Evolutionary conservation across 2,329 filamentous ascomycete species (phyloP), one percentile per base, ranked within the genome.

Genomic region (Pseudogymnoascus sp.): DNA sequence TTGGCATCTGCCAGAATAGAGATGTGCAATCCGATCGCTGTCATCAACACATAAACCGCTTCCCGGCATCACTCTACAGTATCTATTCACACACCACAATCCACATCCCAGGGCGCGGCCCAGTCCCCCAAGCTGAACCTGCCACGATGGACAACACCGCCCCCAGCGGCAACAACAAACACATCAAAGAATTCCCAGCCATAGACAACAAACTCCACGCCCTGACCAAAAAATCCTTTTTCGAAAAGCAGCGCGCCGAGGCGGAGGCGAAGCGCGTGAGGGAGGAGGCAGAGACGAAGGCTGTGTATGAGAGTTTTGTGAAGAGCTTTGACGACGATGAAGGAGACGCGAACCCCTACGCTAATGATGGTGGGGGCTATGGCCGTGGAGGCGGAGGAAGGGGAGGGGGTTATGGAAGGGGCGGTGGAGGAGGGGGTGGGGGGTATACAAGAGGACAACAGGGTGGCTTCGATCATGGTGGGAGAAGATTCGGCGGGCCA

Each of bases 241-340:
- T 96, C 74, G 93, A 96, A 77, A 87, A 88, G 70, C 90, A 96
- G 74, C 91, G 90, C 74, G 90, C 90, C 65, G 91, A 96, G 74
- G 90, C 90, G 63, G 91, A 96, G 79, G 91, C 91, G 24, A 96
- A 96, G 77, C 87, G 90, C 64, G 82, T 85, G 69, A 84, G 91
- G 68, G 93, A 96, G 75, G 89, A 88, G 71, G 91, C 88, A 68
- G 93, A 96, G 76, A 96, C 90, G 6, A 90, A 89, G 21, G 91
- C 91, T 24, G 91, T 92, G 0, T 90, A 93, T 74, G 86, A 91
- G 69, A 91, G 93, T 68, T 96, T 96, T 68, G 85, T 95, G 63
- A 93, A 93, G 75, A 91, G 83, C 63, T 90, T 90, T 70, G 86
- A 86, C 26, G 79, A 81, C 42, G 84, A 81, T 38, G 82, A 83